Base-by-base conservation (phyloP, 2,329 filamentous ascomycete genomes). In the Epichloe sp. region DNA sequence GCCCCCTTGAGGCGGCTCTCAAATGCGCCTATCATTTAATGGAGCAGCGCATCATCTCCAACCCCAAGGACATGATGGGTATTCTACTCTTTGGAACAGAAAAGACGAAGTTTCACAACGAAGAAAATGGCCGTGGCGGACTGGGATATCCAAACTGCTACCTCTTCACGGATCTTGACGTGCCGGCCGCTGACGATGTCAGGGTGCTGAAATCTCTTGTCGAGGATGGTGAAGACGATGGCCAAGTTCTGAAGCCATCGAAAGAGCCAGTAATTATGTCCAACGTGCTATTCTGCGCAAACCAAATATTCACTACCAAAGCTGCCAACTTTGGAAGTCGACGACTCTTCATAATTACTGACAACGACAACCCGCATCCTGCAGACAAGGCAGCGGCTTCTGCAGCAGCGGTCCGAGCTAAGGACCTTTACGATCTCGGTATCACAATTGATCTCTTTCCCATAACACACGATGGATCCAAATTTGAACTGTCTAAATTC, bases 11-110 rank as follows among this genome's bases (percentile, higher is more conserved):
- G 49, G 90, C 91, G 15, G 90, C 93, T 4, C 70, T 98, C 47
- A 95, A 95, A 74, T 96, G 88, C 60, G 93, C 91, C 52, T 95
- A 95, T 62, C 82, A 88, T 62, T 75, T 98, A 49, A 96, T 98
- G 88, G 88, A 97, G 69, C 91, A 97, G 70, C 88, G 93, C 59
- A 97, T 98, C 67, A 97, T 98, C 60, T 91, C 91, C 3, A 91
- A 90, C 55, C 93, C 93, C 1, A 90, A 85, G 62, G 93, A 98
- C 55, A 94, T 96, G 87, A 96, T 98, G 79, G 90, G 91, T 2
- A 85, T 98, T 26, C 67, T 98, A 38, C 74, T 98, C 0, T 98
- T 94, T 63, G 90, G 90, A 8, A 98, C 93, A 0, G 76, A 94
- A 61, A 79, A 87, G 67, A 87, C 88, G 40, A 89, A 84, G 59